Conservation (phyloP, 2,329 filamentous ascomycete species). For the Incumbomyces delicatus region DNA sequence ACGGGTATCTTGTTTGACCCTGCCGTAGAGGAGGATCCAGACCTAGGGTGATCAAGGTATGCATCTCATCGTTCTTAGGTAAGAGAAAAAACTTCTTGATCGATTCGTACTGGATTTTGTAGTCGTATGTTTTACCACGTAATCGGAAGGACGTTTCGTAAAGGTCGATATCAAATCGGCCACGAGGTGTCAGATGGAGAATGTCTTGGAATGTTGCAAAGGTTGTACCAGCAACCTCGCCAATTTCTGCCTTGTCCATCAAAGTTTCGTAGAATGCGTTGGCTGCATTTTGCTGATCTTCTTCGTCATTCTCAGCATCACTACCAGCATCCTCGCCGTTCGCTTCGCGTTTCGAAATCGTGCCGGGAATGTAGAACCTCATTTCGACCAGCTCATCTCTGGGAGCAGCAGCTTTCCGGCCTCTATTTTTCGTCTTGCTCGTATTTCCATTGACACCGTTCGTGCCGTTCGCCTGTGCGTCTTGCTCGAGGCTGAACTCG, state of each 20-base stretch:
- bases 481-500: conserved; percentile 72
- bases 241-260: conserved; percentile 98
- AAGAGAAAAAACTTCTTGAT: conserved; percentile 99
- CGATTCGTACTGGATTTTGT: conserved; percentile 97
- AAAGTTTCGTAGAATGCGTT: conserved; percentile 97
- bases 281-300: conserved; percentile 86
- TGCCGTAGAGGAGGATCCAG: conserved; percentile 91
- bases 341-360: conserved; percentile 62
- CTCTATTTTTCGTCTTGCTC: conserved; percentile 59
- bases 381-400: conserved; percentile 94
- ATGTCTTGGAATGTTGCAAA: conserved; percentile 96
- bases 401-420: conserved; percentile 81
- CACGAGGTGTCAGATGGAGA: conserved; percentile 93
- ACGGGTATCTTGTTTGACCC: conserved; percentile 94
- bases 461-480: conserved; percentile 60
- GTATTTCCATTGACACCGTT: conserved; percentile 59
- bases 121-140: conserved; percentile 98
- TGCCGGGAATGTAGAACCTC: conserved; percentile 96
- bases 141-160: conserved; percentile 96
- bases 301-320: conserved; percentile 56
- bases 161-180: conserved; percentile 99
- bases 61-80: conserved; percentile 95
- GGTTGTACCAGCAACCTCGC: conserved; percentile 95
- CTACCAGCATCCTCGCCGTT: conserved; percentile 49
- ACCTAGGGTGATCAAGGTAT: conserved; percentile 88